Conservation (phyloP, 1,284 basidiomycete species). For the Vanrija pseudolonga region DNA sequence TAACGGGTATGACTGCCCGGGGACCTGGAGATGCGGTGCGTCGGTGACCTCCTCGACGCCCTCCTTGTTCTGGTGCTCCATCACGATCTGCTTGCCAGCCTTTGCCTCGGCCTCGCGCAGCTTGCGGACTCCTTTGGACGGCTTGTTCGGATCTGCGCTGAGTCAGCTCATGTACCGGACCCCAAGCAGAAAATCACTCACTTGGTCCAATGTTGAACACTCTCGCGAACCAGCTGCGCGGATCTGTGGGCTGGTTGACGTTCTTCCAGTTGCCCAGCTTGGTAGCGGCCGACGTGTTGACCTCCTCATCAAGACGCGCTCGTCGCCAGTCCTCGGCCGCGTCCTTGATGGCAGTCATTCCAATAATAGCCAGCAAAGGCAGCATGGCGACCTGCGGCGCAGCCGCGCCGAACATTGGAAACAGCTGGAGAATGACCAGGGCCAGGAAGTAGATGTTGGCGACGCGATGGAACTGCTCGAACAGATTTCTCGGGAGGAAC, state of each 20-base stretch:
- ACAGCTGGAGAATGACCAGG: constrained; percentile 81
- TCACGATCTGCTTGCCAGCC: constrained; percentile 60
- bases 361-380: constrained; percentile 81
- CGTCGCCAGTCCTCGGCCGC: constrained; percentile 91
- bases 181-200: constrained; percentile 15
- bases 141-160: constrained; percentile 38
- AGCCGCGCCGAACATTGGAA: constrained; percentile 85
- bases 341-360: constrained; percentile 90
- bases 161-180: background rate
- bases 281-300: constrained; percentile 45
- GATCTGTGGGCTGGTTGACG: constrained; percentile 77
- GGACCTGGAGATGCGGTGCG: background rate
- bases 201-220: constrained; percentile 55
- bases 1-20: constrained; percentile 24
- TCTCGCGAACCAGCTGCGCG: constrained; percentile 69
- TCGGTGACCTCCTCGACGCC: constrained; percentile 16
- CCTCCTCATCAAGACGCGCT: constrained; percentile 75
- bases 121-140: constrained; percentile 80
- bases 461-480: constrained; percentile 83
- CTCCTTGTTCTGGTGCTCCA: constrained; percentile 52
- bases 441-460: constrained; percentile 91
- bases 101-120: constrained; percentile 74
- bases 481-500: constrained; percentile 90
- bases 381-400: constrained; percentile 78
- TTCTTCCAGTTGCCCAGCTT: constrained; percentile 80